These are phyloP conservation scores for Vicia sativa DNA, from an alignment of 306 rosid species.

Conservation along the genomic window DNA sequence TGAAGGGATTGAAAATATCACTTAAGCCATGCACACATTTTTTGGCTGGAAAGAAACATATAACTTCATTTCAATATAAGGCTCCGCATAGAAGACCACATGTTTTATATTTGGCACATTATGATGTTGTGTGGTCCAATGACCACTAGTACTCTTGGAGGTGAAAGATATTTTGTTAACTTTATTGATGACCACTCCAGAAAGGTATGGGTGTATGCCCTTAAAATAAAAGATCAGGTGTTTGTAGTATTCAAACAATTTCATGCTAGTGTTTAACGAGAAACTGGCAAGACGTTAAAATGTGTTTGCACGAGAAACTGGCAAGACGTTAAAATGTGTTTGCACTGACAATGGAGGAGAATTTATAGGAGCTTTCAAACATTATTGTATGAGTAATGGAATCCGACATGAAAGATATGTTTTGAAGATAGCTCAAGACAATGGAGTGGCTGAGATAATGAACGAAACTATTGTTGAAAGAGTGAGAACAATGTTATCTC, in stretches of 20 bases:
- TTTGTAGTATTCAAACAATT: too few species aligned
- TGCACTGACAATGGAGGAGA: neutral
- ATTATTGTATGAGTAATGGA: neutral
- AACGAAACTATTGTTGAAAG: too few species aligned
- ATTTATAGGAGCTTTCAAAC: neutral
- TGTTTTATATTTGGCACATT: too few species aligned
- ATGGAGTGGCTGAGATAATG: too few species aligned
- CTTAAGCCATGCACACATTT: neutral
- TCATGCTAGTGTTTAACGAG: too few species aligned
- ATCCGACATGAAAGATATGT: neutral
- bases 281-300: too few species aligned
- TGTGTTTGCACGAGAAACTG: too few species aligned
- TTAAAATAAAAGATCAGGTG: neutral
- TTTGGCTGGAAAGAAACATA: neutral
- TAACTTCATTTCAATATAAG: too few species aligned
- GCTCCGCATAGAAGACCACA: too few species aligned
- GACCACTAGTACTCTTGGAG: neutral
- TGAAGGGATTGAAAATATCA: neutral
- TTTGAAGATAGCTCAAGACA: neutral
- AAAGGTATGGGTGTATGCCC: neutral
- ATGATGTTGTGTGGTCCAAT: neutral
- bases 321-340: too few species aligned
- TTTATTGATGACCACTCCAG: conserved; percentile 3
- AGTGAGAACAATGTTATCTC: too few species aligned
- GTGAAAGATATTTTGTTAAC: neutral